These are phyloP conservation scores for Amylocystis lapponica DNA, from an alignment of 768 basidiomycete genomes.

Conservation along the genomic window DNA sequence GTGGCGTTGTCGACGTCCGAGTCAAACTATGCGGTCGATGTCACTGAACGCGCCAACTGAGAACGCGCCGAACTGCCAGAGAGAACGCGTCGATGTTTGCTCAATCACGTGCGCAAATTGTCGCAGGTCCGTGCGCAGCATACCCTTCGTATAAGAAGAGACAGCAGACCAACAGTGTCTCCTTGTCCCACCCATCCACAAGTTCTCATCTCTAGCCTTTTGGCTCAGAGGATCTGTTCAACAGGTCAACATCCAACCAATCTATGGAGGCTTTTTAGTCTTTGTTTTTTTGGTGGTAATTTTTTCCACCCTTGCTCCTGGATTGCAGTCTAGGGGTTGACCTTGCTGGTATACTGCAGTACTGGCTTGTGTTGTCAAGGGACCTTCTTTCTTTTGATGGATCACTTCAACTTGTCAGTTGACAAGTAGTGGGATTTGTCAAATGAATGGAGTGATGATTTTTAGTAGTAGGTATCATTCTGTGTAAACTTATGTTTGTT, in stretches of 20 bases:
- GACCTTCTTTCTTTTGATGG: constrained; percentile 15
- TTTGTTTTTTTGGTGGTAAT: constrained; percentile 28
- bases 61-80: no score
- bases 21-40: no score
- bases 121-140: no score
- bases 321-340: constrained; percentile 24
- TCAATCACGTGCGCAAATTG: no score
- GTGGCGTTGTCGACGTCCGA: no score
- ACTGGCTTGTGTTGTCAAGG: constrained; percentile 25
- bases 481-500: background rate
- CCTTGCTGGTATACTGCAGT: constrained; percentile 25
- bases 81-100: no score
- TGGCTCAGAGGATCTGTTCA: constrained; percentile 76
- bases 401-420: constrained; percentile 9
- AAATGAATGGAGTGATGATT: constrained; percentile 2
- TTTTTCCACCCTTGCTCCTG: constrained; percentile 17
- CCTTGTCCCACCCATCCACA: no score
- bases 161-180: no score
- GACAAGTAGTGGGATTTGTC: constrained; percentile 4
- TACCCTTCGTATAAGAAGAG: no score
- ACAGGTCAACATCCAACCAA: constrained; percentile 42
- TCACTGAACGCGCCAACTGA: no score
- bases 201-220: constrained; percentile 61
- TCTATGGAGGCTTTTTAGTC: constrained; percentile 30
- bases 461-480: background rate